Base-by-base conservation (phyloP, 225 moss, liverwort and hornwort genomes). In the Lunularia cruciata region DNA sequence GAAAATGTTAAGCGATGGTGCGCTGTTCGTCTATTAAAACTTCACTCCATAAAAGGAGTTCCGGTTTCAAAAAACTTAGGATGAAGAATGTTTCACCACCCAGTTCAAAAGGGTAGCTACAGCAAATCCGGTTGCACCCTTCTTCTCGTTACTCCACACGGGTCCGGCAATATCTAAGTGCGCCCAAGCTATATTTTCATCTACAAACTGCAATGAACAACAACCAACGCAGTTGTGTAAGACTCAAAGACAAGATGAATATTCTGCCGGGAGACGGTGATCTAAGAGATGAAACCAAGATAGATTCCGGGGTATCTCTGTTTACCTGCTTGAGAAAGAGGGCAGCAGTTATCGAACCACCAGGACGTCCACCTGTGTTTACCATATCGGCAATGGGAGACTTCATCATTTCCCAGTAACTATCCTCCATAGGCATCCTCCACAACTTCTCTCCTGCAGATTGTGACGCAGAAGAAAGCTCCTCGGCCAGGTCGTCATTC, bases 361-460 rank as follows among this genome's bases (percentile, higher is more conserved):
- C 98, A 8, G 92, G 8, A 62, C 98, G 90, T 63, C 89, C 98
- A 45, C 98, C 98, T 1, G 98, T 84, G 52, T 98, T 98, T 4
- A 93, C 91, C 98, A 98, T 98, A 37, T 98, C 98, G 33, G 98
- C 98, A 52, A 98, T 91, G 55, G 86, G 73, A 18, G 98, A 98
- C 57, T 98, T 98, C 98, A 98, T 93, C 82, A 79, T 82, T 10
- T 93, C 93, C 93, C 93, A 98, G 77, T 98, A 98, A 53, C 91
- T 84, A 0, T 98, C 98, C 78, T 98, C 98, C 88, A 98, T 98
- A 54, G 98, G 98, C 89, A 98, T 82, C 52, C 98, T 82, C 98
- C 93, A 98, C 18, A 98, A 69, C 84, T 93, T 98, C 83, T 98
- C 98, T 3, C 98, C 93, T 39, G 91, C 93, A 34, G 57, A 79